A percentile compares a stretch with the other conserved stretches of the same genome.
Evolutionary conservation across 495 filamentous ascomycete species (phyloP).

Genomic region (Glonium stellatum): DNA sequence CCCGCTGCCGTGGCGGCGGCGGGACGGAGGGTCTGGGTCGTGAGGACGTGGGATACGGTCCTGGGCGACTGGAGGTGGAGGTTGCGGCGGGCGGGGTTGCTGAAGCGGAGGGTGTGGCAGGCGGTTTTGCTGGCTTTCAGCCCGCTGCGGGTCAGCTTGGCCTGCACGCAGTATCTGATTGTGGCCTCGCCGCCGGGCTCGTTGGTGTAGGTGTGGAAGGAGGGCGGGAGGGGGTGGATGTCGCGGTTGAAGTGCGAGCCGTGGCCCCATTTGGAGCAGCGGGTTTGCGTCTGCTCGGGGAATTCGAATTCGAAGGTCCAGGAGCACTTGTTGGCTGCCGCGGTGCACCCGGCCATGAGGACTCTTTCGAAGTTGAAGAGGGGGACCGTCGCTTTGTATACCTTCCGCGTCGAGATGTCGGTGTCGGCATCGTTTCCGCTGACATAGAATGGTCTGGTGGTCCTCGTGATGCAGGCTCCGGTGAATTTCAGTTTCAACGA

Average conservation of each 20-base stretch:
- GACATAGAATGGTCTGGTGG: conserved; percentile 17
- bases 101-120: conserved; percentile 9
- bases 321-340: conserved; percentile 13
- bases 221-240: conserved; percentile 20
- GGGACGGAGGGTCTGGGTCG: not conserved
- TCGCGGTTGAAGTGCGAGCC: conserved; percentile 13
- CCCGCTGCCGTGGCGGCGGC: not conserved
- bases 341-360: conserved; percentile 6
- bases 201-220: conserved; percentile 15
- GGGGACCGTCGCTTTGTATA: conserved; percentile 5
- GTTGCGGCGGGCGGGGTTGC: conserved; percentile 2
- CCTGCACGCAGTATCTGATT: conserved; percentile 18
- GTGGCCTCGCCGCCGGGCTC: conserved; percentile 10
- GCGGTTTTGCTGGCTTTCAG: not conserved
- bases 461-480: conserved; percentile 21
- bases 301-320: conserved; percentile 26
- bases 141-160: conserved; percentile 2
- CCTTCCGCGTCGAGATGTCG: not conserved
- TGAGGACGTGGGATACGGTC: not conserved
- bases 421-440: conserved; percentile 7
- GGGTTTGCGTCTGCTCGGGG: conserved; percentile 15
- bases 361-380: conserved; percentile 17
- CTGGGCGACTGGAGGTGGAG: not conserved
- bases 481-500: conserved; percentile 17
- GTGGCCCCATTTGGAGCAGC: conserved; percentile 12